A percentile compares a stretch with the other conserved stretches of the same genome.
Evolutionary conservation across 768 basidiomycete species (phyloP).

Genomic region (Podaxis sp.): DNA sequence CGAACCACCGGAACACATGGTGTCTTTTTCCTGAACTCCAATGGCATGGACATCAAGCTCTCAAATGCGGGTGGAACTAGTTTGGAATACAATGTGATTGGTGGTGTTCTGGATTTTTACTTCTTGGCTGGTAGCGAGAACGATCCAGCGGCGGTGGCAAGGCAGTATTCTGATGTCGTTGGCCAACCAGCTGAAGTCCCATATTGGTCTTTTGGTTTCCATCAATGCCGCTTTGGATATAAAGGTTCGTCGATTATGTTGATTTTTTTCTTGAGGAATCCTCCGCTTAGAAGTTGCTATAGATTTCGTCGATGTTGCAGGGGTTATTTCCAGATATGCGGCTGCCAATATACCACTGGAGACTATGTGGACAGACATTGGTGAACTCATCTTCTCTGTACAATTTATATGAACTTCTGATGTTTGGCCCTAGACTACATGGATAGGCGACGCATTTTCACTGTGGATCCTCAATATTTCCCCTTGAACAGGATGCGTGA

Average conservation of each 20-base stretch:
- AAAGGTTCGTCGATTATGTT: constrained; percentile 32
- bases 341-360: constrained; percentile 62
- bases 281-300: not conserved
- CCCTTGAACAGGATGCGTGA: constrained; percentile 59
- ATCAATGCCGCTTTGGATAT: constrained; percentile 73
- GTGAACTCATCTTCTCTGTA: constrained; percentile 22
- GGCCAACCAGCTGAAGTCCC: constrained; percentile 70
- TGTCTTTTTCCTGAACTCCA: constrained; percentile 64
- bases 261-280: not conserved
- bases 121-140: constrained; percentile 66
- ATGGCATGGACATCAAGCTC: constrained; percentile 77
- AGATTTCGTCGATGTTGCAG: constrained; percentile 62
- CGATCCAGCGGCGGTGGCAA: constrained; percentile 52
- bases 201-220: constrained; percentile 70
- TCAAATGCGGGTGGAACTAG: constrained; percentile 35
- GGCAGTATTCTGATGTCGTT: constrained; percentile 65
- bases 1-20: constrained; percentile 63
- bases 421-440: constrained; percentile 50
- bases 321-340: constrained; percentile 59
- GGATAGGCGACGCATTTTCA: constrained; percentile 64
- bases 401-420: not conserved
- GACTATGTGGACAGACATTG: constrained; percentile 80
- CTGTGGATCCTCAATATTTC: constrained; percentile 65
- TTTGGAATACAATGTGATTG: constrained; percentile 74
- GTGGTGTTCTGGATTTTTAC: constrained; percentile 75